phyloP scores from a whole-genome alignment of 148 eudicot species.

The Arctostaphylos glauca region DNA sequence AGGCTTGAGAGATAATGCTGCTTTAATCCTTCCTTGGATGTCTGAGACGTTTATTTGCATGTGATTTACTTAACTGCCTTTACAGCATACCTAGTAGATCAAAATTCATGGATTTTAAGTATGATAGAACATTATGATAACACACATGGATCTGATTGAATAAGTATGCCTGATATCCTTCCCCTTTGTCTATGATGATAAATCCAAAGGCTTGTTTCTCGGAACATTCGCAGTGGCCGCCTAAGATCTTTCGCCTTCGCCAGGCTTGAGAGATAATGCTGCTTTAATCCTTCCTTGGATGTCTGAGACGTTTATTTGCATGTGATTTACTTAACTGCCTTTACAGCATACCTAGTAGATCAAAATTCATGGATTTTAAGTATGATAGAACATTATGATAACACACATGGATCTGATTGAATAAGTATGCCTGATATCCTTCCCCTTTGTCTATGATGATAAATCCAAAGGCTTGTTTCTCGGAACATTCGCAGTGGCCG shows the following conservation, averaged over 20 bases:
- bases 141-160: no score
- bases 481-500: slow-evolving; percentile 73
- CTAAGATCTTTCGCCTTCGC: slow-evolving; percentile 63
- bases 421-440: no score
- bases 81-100: background rate
- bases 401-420: no score
- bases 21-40: slow-evolving; percentile 11
- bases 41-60: background rate
- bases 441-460: slow-evolving; percentile 49
- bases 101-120: background rate
- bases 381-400: no score
- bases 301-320: background rate
- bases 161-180: no score
- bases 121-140: no score
- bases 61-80: background rate
- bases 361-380: background rate
- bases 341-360: background rate
- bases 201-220: slow-evolving; percentile 55
- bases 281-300: slow-evolving; percentile 11
- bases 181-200: slow-evolving; percentile 46
- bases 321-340: background rate
- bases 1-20: slow-evolving; percentile 6
- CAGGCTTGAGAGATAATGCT: slow-evolving; percentile 6
- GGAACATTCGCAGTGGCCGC: slow-evolving; percentile 70
- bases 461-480: slow-evolving; percentile 51